Percentiles rank a stretch among this genome's conserved stretches.
phyloP scores from a whole-genome alignment of 306 rosid genomes.

The Leucaena leucocephala region DNA sequence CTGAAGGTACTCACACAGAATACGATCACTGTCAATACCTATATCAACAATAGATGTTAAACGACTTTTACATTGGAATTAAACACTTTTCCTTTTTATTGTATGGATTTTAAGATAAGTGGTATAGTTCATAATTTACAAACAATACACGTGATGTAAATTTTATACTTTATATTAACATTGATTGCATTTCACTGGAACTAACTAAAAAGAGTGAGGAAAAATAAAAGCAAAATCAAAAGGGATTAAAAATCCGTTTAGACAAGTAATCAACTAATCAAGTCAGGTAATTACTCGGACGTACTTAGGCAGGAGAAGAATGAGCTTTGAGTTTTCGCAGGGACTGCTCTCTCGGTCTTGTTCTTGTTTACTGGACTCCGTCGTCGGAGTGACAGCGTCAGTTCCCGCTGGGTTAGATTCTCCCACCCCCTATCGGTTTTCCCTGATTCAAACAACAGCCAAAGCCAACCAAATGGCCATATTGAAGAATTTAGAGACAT shows the following conservation, averaged over 20 bases:
- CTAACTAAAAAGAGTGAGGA: neutral
- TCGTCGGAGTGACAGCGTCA: constrained; percentile 30
- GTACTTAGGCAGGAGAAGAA: constrained; percentile 25
- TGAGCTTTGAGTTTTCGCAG: neutral
- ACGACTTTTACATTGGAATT: constrained; percentile 31
- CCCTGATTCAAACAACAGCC: constrained; percentile 42
- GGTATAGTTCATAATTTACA: neutral
- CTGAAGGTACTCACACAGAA: neutral
- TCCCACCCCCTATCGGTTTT: constrained; percentile 32
- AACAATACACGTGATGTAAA: neutral
- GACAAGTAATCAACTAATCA: neutral
- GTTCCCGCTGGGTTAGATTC: constrained; percentile 40
- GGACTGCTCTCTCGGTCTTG: constrained; percentile 34
- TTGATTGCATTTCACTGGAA: neutral
- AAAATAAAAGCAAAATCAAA: neutral
- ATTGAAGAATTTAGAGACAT: constrained; percentile 12
- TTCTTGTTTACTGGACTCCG: constrained; percentile 44
- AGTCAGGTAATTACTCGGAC: constrained; percentile 12
- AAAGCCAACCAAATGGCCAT: constrained; percentile 22
- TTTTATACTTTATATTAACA: neutral
- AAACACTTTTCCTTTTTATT: neutral
- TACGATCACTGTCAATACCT: constrained; percentile 19
- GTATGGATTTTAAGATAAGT: neutral
- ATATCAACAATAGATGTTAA: too few relatives aligned
- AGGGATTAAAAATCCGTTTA: neutral